Evolutionary conservation across 1,139 yeast genomes (phyloP).

Genomic region (Candida glucosophila): DNA sequence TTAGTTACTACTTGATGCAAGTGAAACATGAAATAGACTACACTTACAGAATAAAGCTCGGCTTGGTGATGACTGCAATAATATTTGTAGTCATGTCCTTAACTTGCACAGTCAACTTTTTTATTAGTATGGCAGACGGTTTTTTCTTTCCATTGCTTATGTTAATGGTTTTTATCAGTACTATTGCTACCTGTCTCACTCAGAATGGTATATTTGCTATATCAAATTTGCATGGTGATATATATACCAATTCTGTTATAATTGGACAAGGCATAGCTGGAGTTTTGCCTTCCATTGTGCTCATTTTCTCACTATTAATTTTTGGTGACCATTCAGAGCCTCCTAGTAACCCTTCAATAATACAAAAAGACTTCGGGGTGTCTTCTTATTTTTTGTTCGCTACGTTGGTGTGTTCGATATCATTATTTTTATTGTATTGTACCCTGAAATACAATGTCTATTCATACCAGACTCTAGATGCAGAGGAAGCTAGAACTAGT

Average conservation of each 20-base stretch:
- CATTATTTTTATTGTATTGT: conserved; percentile 33
- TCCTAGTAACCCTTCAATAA: conserved; percentile 8
- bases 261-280: conserved; percentile 95
- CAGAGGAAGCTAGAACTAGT: conserved; percentile 7
- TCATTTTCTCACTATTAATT: conserved; percentile 51
- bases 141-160: conserved; percentile 40
- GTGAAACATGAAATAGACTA: conserved; percentile 61
- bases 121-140: conserved; percentile 30
- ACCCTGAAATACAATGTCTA: conserved; percentile 17
- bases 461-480: conserved; percentile 11
- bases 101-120: conserved; percentile 37
- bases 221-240: conserved; percentile 69
- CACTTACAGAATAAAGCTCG: conserved; percentile 46
- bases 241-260: conserved; percentile 81
- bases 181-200: conserved; percentile 62
- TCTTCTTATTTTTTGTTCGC: conserved; percentile 68
- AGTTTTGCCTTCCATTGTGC: conserved; percentile 74
- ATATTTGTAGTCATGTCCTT: conserved; percentile 48
- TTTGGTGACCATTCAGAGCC: conserved; percentile 20
- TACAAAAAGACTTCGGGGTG: conserved; percentile 39
- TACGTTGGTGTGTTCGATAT: conserved; percentile 45
- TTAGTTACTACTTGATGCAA: conserved; percentile 59
- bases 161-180: conserved; percentile 50
- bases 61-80: conserved; percentile 47
- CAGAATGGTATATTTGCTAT: conserved; percentile 91